Evolutionary conservation across 2,329 filamentous ascomycete species (phyloP).

Genomic region (Westerdykella aurantiaca): DNA sequence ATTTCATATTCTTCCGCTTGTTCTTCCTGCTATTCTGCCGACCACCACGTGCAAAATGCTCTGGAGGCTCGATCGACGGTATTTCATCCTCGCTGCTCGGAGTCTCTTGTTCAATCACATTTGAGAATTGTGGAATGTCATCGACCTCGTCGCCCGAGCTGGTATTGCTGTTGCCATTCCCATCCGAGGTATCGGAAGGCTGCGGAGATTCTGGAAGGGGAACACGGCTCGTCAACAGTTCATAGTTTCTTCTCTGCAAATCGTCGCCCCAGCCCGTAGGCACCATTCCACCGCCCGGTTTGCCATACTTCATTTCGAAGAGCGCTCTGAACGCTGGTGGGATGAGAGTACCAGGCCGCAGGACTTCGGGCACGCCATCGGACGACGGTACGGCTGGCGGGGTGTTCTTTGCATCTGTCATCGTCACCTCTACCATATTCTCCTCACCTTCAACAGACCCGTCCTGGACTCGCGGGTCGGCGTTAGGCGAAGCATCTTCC

Average conservation of each 20-base stretch:
- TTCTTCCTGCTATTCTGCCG: slow-evolving; percentile 29
- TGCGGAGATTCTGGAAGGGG: slow-evolving; percentile 26
- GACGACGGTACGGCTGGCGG: slow-evolving; percentile 10
- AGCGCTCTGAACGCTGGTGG: slow-evolving; percentile 57
- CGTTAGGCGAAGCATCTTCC: slow-evolving; percentile 59
- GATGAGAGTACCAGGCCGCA: slow-evolving; percentile 53
- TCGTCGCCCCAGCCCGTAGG: slow-evolving; percentile 65
- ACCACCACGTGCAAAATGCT: slow-evolving; percentile 18
- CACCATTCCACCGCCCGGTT: slow-evolving; percentile 50
- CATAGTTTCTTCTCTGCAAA: slow-evolving; percentile 54
- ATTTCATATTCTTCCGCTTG: slow-evolving; percentile 17
- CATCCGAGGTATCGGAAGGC: slow-evolving; percentile 30
- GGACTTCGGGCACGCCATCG: slow-evolving; percentile 39
- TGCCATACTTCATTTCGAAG: slow-evolving; percentile 69
- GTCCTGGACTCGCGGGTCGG: slow-evolving; percentile 65
- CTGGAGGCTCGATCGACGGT: slow-evolving; percentile 19
- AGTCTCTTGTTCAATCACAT: slow-evolving; percentile 25
- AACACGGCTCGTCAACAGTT: slow-evolving; percentile 48
- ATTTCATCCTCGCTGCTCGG: slow-evolving; percentile 36
- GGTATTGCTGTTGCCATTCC: slow-evolving; percentile 15
- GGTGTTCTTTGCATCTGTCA: slow-evolving; percentile 57
- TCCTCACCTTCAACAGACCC: slow-evolving; percentile 83
- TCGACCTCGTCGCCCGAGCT: slow-evolving; percentile 34
- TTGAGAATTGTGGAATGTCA: slow-evolving; percentile 23
- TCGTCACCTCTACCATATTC: slow-evolving; percentile 82